Base-by-base conservation (phyloP, 148 eudicot genomes). In the Amaranthus hypochondriacus region DNA sequence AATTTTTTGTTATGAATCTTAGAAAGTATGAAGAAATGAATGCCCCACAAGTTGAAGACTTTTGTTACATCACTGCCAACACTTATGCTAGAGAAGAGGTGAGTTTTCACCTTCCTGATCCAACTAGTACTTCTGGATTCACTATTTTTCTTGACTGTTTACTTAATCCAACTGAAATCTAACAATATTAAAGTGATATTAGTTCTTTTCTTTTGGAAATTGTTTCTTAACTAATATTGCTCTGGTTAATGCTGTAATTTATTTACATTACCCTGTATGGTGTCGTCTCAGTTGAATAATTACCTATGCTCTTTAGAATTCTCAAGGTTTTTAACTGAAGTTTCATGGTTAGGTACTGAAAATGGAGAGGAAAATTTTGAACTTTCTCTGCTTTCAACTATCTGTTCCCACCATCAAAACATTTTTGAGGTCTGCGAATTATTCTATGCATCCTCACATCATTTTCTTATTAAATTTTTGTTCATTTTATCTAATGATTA, bases 11-110 rank as follows among this genome's bases (percentile, higher is more conserved):
- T 66, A 47, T 83, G 66, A 53, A 56, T 56, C 67, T 74, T 67
- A 93, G 98, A 63, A 93, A 93, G 73, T 93, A 90, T 68, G 98
- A 93, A 89, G 96, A 93, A 81, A 89, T 90, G 69, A 83, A 82
- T 75, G 90, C 96, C 53, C 98, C 92, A 56, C 86, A 86, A 66
- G 87, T 90, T 43, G 96, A 90, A 67, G 98, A 93, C 72, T 88
- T 93, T 77, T 93, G 98, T 83, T 83, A 85, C 73, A 90, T 93
- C 84, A 93, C 98, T 9, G 96, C 90, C 62, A 87, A 85, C 78
- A 93, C 98, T 71, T 93, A 93, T 79, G 78, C 83, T 53, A 90
- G 77, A 79, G 90, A 83, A 80, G 98, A 93, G 93, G 98, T 90
- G 46, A 18, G 46, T 67, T 4, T 49, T 43, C 5, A 39, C 2